These are phyloP conservation scores for Dothideomycetes sp. DNA, from an alignment of 2,329 filamentous ascomycete species.

Conservation along the genomic window DNA sequence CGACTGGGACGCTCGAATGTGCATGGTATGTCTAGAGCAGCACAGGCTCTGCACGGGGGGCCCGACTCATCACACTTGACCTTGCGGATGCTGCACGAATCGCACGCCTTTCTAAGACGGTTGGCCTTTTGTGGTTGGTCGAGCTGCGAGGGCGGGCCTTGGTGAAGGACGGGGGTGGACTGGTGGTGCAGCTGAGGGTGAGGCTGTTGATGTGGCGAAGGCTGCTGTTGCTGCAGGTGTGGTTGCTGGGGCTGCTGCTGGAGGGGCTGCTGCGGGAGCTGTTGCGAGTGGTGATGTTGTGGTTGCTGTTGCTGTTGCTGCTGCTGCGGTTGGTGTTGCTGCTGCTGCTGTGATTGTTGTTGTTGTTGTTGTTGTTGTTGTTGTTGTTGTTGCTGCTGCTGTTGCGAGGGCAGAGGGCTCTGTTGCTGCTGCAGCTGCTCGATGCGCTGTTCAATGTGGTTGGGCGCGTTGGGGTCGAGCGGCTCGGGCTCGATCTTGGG, in stretches of 20 bases:
- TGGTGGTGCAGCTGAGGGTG: constrained; percentile 4
- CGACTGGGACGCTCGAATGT: constrained; percentile 55
- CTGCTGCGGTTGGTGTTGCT: constrained; percentile 20
- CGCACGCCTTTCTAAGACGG: constrained; percentile 28
- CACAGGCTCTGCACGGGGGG: constrained; percentile 55
- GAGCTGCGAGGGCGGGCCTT: background rate
- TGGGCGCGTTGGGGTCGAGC: constrained; percentile 11
- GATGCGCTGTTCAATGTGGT: constrained; percentile 16
- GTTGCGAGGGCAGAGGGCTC: constrained; percentile 16
- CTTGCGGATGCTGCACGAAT: constrained; percentile 28
- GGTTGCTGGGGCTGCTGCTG: constrained; percentile 20
- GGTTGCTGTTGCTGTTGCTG: constrained; percentile 7
- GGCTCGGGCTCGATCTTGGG: constrained; percentile 21
- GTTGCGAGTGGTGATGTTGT: constrained; percentile 6
- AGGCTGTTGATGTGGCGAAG: constrained; percentile 9
- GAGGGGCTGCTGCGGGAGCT: constrained; percentile 2
- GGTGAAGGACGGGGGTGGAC: constrained; percentile 1
- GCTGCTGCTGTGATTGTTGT: constrained; percentile 6
- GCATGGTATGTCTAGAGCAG: constrained; percentile 54
- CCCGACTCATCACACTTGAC: constrained; percentile 52
- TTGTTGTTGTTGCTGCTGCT: constrained; percentile 6
- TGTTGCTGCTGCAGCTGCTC: constrained; percentile 21
- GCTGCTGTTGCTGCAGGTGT: constrained; percentile 6
- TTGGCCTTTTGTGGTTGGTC: constrained; percentile 19
- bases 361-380: constrained; percentile 6